Base-by-base conservation (phyloP, 495 filamentous ascomycete genomes). In the Penicillium roqueforti region DNA sequence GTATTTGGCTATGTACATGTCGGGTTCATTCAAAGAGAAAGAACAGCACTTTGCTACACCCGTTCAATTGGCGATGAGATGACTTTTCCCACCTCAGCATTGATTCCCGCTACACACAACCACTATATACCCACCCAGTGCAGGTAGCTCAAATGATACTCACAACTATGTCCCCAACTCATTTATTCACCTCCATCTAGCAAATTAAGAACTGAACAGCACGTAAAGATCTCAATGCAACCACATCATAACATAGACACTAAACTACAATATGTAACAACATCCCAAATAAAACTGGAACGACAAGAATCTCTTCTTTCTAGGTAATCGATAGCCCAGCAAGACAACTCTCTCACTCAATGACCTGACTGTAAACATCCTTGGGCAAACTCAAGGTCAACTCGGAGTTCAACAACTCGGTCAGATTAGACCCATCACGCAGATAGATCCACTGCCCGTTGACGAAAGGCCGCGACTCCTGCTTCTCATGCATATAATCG, bases 371-470 rank as follows among this genome's bases (percentile, higher is more conserved):
- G 42, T 77, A 76, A 8, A 77, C 59, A 71, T 77, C 72, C 58
- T 63, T 63, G 4, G 75, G 73, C 43, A 77, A 36, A 38, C 53
- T 45, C 58, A 77, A 45, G 4, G 53, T 62, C 48, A 96, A 67
- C 79, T 97, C 92, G 40, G 76, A 67, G 50, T 79, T 76, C 58
- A 97, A 63, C 41, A 96, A 61, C 36, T 86, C 81, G 10, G 76
- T 82, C 69, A 98, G 66, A 32, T 85, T 88, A 13, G 80, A 79
- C 10, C 85, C 87, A 69, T 97, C 91, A 20, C 90, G 74, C 18
- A 93, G 64, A 63, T 95, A 97, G 19, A 98, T 75, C 95, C 95
- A 98, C 36, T 87, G 78, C 31, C 70, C 74, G 51, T 69, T 66
- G 23, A 59, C 59, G 51, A 70, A 75, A 6, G 67, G 66, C 6